Conservation (phyloP, 176 grass and related monocot species). For the Otatea glauca region DNA sequence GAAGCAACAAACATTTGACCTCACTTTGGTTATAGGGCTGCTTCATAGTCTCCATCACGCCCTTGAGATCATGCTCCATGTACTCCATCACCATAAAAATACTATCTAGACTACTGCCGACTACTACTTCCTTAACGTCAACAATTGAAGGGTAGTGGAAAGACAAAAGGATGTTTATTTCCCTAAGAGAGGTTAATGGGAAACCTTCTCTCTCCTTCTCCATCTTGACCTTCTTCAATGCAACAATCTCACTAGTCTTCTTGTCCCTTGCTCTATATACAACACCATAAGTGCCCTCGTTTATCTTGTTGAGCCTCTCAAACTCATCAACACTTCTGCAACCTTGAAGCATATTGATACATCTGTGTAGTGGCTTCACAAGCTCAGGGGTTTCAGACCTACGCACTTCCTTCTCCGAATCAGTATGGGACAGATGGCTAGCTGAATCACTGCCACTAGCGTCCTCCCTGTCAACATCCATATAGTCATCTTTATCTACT, state of each 20-base stretch:
- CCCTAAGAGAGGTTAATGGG: conserved; percentile 91
- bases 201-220: conserved; percentile 99
- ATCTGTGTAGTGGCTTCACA: conserved; percentile 66
- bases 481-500: conserved; percentile 58
- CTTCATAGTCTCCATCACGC: conserved; percentile 98
- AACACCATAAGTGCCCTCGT: conserved; percentile 98
- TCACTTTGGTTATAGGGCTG: conserved; percentile 97
- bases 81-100: conserved; percentile 99
- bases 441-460: conserved; percentile 41
- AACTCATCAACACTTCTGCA: conserved; percentile 99
- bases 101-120: conserved; percentile 92
- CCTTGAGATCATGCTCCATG: conserved; percentile 99
- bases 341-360: conserved; percentile 96
- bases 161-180: conserved; percentile 97
- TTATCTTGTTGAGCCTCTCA: conserved; percentile 98
- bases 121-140: conserved; percentile 99
- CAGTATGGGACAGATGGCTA: conserved; percentile 41
- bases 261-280: conserved; percentile 96
- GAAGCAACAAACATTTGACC: conserved; percentile 96
- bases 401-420: conserved; percentile 52
- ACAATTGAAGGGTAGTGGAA: conserved; percentile 93
- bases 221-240: conserved; percentile 98
- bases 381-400: conserved; percentile 67
- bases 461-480: conserved; percentile 72
- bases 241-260: conserved; percentile 89